These are phyloP conservation scores for Lactarius trivialis DNA, from an alignment of 768 basidiomycete genomes.

Conservation along the genomic window DNA sequence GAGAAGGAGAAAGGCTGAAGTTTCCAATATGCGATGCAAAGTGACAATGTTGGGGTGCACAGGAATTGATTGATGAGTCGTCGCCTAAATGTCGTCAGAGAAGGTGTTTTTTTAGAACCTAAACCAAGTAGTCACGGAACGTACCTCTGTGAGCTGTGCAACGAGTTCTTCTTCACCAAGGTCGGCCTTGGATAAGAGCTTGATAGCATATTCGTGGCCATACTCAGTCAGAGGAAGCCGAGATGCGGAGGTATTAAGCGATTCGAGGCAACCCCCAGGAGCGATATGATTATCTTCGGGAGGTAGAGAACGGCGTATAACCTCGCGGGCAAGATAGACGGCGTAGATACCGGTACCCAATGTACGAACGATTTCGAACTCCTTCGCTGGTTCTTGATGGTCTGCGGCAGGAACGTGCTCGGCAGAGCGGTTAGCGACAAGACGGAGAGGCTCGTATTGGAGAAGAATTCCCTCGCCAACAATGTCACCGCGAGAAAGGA, in stretches of 20 bases:
- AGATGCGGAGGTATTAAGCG: constrained; percentile 27
- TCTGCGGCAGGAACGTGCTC: constrained; percentile 32
- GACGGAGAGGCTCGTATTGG: constrained; percentile 50
- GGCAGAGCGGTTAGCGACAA: too few species aligned
- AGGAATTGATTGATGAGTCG: too few species aligned
- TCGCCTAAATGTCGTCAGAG: too few species aligned
- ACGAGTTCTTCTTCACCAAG: too few species aligned
- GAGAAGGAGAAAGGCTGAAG: constrained; percentile 83
- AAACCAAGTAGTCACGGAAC: too few species aligned
- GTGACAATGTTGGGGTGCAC: constrained; percentile 92
- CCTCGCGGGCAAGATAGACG: constrained; percentile 85
- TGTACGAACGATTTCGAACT: constrained; percentile 79
- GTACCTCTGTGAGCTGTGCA: too few species aligned
- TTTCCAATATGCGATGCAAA: constrained; percentile 89
- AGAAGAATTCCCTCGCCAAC: constrained; percentile 22
- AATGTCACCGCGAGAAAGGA: constrained; percentile 23
- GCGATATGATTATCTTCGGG: constrained; percentile 42
- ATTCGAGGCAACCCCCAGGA: constrained; percentile 37
- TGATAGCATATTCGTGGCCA: too few species aligned
- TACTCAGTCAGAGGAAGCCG: constrained; percentile 36
- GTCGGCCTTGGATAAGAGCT: too few species aligned
- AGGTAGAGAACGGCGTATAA: constrained; percentile 35
- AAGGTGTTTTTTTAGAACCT: too few species aligned
- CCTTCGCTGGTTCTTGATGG: constrained; percentile 39
- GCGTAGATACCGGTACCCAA: constrained; percentile 90